Evolutionary conservation across 208 protist species (phyloP).

Genomic region (Crithidia sp.): DNA sequence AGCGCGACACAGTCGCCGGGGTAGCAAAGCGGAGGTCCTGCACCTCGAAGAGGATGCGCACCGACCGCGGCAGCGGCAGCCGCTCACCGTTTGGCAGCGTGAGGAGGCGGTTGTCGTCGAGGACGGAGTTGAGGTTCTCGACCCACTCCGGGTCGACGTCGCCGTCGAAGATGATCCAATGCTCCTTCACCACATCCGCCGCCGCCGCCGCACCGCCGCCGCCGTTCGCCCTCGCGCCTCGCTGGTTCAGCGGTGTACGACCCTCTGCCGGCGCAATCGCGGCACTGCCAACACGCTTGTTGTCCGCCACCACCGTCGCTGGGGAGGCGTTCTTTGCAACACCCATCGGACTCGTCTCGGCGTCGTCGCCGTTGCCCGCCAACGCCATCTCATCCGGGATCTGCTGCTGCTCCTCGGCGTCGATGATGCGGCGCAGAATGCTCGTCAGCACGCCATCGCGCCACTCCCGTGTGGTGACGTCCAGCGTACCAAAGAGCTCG

Average conservation of each 20-base stretch:
- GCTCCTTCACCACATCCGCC: conserved; percentile 50
- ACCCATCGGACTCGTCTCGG: neutral
- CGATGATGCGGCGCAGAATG: conserved; percentile 96
- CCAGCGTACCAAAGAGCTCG: conserved; percentile 98
- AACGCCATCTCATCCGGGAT: conserved; percentile 44
- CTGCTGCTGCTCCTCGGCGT: conserved; percentile 80
- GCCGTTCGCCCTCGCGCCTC: neutral
- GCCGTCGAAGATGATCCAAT: conserved; percentile 99
- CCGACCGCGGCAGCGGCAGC: conserved; percentile 95
- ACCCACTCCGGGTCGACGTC: conserved; percentile 99
- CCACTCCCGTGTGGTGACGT: conserved; percentile 99
- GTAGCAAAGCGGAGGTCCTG: conserved; percentile 97
- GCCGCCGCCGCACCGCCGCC: neutral
- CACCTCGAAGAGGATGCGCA: conserved; percentile 99
- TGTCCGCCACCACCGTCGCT: neutral
- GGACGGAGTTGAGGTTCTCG: conserved; percentile 99
- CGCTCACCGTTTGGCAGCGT: conserved; percentile 99
- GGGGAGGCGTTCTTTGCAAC: neutral
- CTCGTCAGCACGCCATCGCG: conserved; percentile 99
- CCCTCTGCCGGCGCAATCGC: neutral
- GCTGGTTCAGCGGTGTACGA: neutral
- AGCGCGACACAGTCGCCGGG: conserved; percentile 98
- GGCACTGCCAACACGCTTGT: neutral
- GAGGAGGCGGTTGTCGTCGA: conserved; percentile 99
- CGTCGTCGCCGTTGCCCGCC: conserved; percentile 17